Evolutionary conservation across 1,284 basidiomycete species (phyloP).

Genomic region (Sparassis latifolia): DNA sequence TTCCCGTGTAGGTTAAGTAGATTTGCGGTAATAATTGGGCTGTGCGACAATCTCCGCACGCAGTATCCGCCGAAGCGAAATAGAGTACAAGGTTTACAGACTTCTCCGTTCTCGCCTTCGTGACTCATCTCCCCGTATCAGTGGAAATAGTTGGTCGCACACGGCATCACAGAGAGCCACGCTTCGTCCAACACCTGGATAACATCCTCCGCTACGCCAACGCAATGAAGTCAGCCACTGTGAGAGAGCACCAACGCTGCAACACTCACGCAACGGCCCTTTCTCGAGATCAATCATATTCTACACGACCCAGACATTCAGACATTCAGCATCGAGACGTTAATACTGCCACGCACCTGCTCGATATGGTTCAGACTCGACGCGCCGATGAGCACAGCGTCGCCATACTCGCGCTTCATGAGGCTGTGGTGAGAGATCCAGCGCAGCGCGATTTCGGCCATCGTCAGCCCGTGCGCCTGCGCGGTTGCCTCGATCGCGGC

Average conservation of each 20-base stretch:
- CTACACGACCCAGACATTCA: slow-evolving; percentile 16
- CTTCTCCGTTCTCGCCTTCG: too few relatives aligned
- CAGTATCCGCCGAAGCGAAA: too few relatives aligned
- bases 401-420: slow-evolving; percentile 40
- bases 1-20: too few relatives aligned
- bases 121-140: slow-evolving; percentile 4
- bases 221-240: background rate
- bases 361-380: slow-evolving; percentile 44
- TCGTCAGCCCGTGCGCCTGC: slow-evolving; percentile 34
- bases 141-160: slow-evolving; percentile 25
- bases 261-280: slow-evolving; percentile 43
- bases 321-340: background rate
- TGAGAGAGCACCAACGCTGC: background rate
- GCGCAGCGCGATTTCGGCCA: slow-evolving; percentile 44
- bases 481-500: slow-evolving; percentile 32
- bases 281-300: slow-evolving; percentile 52
- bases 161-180: slow-evolving; percentile 28
- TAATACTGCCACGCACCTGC: slow-evolving; percentile 23
- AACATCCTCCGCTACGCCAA: slow-evolving; percentile 28
- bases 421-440: slow-evolving; percentile 49
- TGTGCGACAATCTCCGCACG: too few relatives aligned
- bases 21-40: too few relatives aligned
- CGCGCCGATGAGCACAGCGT: slow-evolving; percentile 47
- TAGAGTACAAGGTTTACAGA: too few relatives aligned
- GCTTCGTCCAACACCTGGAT: slow-evolving; percentile 31